These are phyloP conservation scores for Spiromastix sp. DNA, from an alignment of 2,329 filamentous ascomycete genomes.

Conservation along the genomic window DNA sequence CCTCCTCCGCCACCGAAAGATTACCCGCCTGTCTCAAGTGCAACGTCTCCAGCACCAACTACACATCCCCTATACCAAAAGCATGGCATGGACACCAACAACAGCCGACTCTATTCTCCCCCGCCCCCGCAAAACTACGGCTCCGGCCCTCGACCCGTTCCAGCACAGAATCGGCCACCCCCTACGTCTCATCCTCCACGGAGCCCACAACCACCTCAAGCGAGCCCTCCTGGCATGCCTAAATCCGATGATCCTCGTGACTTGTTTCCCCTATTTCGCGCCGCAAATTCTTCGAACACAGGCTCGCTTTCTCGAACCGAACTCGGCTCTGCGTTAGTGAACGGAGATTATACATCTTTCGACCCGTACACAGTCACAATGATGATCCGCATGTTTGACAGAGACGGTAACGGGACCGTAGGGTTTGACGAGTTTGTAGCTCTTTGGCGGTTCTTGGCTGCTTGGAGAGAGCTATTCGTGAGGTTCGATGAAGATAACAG, in stretches of 20 bases:
- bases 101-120: conserved; percentile 33
- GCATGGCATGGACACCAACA: conserved; percentile 22
- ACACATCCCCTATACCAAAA: conserved; percentile 12
- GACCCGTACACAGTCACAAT: conserved; percentile 89
- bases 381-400: conserved; percentile 99
- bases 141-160: conserved; percentile 40
- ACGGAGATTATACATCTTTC: conserved; percentile 91
- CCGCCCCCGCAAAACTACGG: conserved; percentile 38
- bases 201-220: conserved; percentile 46
- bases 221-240: conserved; percentile 23
- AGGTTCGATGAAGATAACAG: conserved; percentile 81
- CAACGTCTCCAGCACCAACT: neutral
- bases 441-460: conserved; percentile 88
- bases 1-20: conserved; percentile 7
- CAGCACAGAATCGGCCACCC: conserved; percentile 46
- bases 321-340: conserved; percentile 81
- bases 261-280: conserved; percentile 75
- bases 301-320: conserved; percentile 79
- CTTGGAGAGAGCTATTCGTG: conserved; percentile 91
- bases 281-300: conserved; percentile 69
- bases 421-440: conserved; percentile 95
- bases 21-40: neutral
- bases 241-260: conserved; percentile 43
- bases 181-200: conserved; percentile 54
- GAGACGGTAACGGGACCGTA: conserved; percentile 77